Percentiles rank a stretch among this genome's conserved stretches.
phyloP scores from a whole-genome alignment of 1,284 basidiomycete genomes.

The Rhodotorula sp. region DNA sequence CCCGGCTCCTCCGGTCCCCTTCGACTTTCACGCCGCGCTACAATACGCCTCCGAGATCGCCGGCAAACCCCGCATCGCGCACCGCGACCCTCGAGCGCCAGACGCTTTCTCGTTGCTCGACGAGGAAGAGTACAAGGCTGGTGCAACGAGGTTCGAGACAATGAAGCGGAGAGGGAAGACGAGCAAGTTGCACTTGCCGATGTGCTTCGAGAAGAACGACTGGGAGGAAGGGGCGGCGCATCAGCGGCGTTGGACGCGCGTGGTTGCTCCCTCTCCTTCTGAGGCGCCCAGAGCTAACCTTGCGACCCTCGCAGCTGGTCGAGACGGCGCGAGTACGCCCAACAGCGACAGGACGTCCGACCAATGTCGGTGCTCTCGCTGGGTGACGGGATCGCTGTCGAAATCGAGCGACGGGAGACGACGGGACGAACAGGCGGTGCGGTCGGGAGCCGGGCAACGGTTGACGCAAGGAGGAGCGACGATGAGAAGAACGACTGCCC shows the following conservation, averaged over 20 bases:
- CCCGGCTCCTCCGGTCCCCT: neutral
- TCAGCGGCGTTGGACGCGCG: slow-evolving; percentile 16
- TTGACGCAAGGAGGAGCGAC: neutral
- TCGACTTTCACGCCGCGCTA: slow-evolving; percentile 4
- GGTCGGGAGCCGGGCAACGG: no score
- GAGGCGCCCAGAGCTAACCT: no score
- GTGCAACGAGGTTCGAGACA: neutral
- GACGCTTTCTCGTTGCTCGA: slow-evolving; percentile 16
- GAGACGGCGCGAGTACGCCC: slow-evolving; percentile 14
- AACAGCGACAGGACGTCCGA: neutral
- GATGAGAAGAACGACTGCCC: neutral
- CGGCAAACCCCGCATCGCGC: neutral
- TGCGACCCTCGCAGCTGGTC: no score
- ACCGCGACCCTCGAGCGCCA: slow-evolving; percentile 5
- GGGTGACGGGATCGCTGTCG: slow-evolving; percentile 10
- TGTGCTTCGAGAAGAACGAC: slow-evolving; percentile 30
- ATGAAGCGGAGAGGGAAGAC: neutral
- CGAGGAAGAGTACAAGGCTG: neutral
- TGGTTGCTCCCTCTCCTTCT: neutral
- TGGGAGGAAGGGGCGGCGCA: slow-evolving; percentile 8
- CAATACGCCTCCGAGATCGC: neutral
- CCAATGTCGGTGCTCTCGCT: slow-evolving; percentile 10
- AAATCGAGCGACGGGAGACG: slow-evolving; percentile 7
- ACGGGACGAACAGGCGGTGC: neutral
- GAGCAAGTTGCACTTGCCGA: slow-evolving; percentile 13